These are phyloP conservation scores for Saturnispora mendoncae DNA, from an alignment of 805 yeast species.

Conservation along the genomic window DNA sequence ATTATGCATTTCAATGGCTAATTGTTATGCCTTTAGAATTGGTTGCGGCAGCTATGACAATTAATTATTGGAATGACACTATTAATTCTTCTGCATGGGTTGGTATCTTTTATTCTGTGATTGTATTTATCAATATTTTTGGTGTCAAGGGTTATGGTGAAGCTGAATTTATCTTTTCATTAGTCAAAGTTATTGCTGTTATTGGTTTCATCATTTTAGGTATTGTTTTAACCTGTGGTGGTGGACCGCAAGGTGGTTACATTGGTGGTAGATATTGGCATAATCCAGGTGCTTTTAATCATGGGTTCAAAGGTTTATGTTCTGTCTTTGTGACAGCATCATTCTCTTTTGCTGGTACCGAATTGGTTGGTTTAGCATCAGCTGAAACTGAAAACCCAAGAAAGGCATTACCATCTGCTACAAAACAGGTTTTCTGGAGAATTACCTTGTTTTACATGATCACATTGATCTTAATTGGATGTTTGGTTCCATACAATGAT, in stretches of 20 bases:
- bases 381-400: conserved; percentile 54
- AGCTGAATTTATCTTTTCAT: conserved; percentile 48
- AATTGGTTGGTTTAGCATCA: conserved; percentile 51
- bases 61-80: conserved; percentile 36
- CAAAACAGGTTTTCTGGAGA: conserved; percentile 55
- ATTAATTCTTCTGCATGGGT: conserved; percentile 46
- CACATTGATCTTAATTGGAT: conserved; percentile 40
- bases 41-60: conserved; percentile 44
- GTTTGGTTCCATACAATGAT: conserved; percentile 48
- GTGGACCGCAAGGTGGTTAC: conserved; percentile 49
- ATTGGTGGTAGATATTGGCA: conserved; percentile 54
- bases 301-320: conserved; percentile 51
- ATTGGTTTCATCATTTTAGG: conserved; percentile 47
- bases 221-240: conserved; percentile 47
- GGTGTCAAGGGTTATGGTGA: conserved; percentile 62
- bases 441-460: conserved; percentile 45
- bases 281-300: conserved; percentile 44
- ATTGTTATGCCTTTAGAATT: conserved; percentile 43
- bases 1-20: conserved; percentile 43
- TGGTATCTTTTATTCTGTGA: conserved; percentile 41
- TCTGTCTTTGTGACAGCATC: conserved; percentile 52
- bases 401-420: conserved; percentile 50
- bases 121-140: conserved; percentile 42
- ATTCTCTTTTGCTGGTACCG: conserved; percentile 57
- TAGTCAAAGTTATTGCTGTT: conserved; percentile 46